These are phyloP conservation scores for Murraya koenigii DNA, from an alignment of 345 rosid species.

Conservation along the genomic window DNA sequence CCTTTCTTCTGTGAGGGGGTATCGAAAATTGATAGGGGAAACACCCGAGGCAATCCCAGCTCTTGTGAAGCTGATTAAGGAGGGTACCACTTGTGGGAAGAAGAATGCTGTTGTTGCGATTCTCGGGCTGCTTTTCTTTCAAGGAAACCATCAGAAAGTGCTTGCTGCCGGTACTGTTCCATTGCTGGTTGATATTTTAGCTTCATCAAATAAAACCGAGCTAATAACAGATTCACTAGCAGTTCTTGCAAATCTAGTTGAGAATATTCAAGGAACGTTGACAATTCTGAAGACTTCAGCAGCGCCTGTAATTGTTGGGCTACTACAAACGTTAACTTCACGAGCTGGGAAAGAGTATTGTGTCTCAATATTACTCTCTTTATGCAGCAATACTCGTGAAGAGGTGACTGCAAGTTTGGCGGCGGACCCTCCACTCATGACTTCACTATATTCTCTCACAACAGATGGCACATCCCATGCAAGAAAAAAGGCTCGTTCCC, in stretches of 20 bases:
- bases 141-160: constrained; percentile 48
- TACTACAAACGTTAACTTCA: constrained; percentile 32
- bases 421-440: constrained; percentile 36
- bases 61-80: constrained; percentile 48
- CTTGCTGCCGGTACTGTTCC: constrained; percentile 55
- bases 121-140: constrained; percentile 48
- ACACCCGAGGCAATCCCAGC: constrained; percentile 48
- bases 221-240: constrained; percentile 61
- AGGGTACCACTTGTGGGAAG: constrained; percentile 54
- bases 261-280: constrained; percentile 43
- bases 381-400: constrained; percentile 48
- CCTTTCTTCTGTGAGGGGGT: constrained; percentile 58
- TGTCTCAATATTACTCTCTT: constrained; percentile 44
- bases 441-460: constrained; percentile 36
- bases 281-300: constrained; percentile 47
- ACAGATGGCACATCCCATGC: constrained; percentile 45
- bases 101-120: constrained; percentile 64
- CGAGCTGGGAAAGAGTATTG: constrained; percentile 56
- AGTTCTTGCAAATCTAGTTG: constrained; percentile 54
- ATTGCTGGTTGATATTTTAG: constrained; percentile 35
- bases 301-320: constrained; percentile 32
- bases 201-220: constrained; percentile 43
- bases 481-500: constrained; percentile 40
- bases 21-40: constrained; percentile 59
- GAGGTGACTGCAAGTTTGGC: constrained; percentile 42